Evolutionary conservation across 306 rosid genomes (phyloP).

Genomic region (Vigna angularis): DNA sequence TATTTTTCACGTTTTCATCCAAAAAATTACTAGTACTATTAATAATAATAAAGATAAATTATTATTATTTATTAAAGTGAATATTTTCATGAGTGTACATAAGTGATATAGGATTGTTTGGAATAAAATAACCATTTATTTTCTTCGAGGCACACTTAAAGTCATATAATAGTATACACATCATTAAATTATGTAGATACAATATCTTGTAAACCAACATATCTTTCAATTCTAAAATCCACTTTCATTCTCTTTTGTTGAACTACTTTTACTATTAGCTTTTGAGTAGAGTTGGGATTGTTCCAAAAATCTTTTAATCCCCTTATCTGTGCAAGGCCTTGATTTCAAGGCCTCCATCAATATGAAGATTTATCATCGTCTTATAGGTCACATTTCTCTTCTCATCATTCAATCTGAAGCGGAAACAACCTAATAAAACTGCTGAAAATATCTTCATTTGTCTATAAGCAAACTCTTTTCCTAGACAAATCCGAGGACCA

Average conservation of each 20-base stretch:
- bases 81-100: too few relatives aligned
- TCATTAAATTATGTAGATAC: not conserved
- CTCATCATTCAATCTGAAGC: constrained; percentile 68
- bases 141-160: too few relatives aligned
- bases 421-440: constrained; percentile 59
- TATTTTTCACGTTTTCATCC: too few relatives aligned
- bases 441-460: constrained; percentile 87
- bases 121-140: too few relatives aligned
- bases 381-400: constrained; percentile 64
- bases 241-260: not conserved
- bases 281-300: constrained; percentile 10
- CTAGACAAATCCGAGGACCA: constrained; percentile 83
- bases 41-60: too few relatives aligned
- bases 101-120: too few relatives aligned
- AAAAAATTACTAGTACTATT: too few relatives aligned
- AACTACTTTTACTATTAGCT: constrained; percentile 20
- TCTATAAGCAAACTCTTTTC: constrained; percentile 88
- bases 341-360: constrained; percentile 77
- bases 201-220: not conserved
- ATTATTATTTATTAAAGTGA: too few relatives aligned
- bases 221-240: not conserved
- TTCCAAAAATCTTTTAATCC: constrained; percentile 34
- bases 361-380: constrained; percentile 84
- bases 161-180: not conserved
- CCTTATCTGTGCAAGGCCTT: constrained; percentile 53